Conservation (phyloP, 257 asterid genomes). For the Forsythia viridissima region DNA sequence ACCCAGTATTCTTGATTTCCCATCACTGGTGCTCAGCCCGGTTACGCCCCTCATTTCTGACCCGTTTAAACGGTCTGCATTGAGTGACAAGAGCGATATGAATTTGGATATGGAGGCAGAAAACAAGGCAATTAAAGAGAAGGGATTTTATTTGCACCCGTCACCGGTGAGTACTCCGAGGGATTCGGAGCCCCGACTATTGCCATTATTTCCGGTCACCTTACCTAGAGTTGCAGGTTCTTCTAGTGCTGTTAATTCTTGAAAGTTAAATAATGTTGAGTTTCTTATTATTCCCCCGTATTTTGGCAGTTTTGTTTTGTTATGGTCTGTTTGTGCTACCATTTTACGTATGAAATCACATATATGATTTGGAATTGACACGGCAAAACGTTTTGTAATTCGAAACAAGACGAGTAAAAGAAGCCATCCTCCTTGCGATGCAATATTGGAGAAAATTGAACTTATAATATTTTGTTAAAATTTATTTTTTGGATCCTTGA, state of each 20-base stretch:
- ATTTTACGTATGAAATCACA: no score
- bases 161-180: slow-evolving; percentile 83
- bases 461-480: no score
- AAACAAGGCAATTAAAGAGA: slow-evolving; percentile 72
- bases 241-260: slow-evolving; percentile 43
- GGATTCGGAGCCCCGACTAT: slow-evolving; percentile 79
- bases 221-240: slow-evolving; percentile 74
- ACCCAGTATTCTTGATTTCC: slow-evolving; percentile 86
- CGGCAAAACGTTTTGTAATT: no score
- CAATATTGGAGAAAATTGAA: no score
- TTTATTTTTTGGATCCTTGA: no score
- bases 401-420: no score
- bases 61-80: slow-evolving; percentile 57
- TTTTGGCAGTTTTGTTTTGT: no score
- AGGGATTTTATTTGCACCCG: slow-evolving; percentile 79
- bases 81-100: neutral
- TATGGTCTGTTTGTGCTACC: no score
- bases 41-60: slow-evolving; percentile 85
- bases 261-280: neutral
- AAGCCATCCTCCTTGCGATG: no score
- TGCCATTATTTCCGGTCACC: slow-evolving; percentile 80
- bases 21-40: slow-evolving; percentile 82
- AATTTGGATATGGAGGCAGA: slow-evolving; percentile 60
- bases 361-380: no score
- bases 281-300: no score